phyloP scores from a whole-genome alignment of 495 filamentous ascomycete species.

The Amorphotheca resinae region DNA sequence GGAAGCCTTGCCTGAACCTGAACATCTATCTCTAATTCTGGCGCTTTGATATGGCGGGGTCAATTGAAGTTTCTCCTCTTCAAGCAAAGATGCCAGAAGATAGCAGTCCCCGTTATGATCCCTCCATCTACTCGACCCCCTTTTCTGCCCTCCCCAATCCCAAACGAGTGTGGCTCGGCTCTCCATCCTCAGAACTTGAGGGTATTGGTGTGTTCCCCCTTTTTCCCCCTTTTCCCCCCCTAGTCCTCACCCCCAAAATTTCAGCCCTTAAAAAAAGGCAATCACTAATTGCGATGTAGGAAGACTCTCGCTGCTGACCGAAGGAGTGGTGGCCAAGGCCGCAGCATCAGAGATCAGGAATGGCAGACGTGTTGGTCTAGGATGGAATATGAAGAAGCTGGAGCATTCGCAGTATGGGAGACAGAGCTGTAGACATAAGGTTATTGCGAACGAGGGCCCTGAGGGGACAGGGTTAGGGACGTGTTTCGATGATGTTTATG shows the following conservation, averaged over 20 bases:
- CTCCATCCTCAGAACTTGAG: slow-evolving; percentile 33
- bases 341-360: slow-evolving; percentile 37
- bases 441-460: slow-evolving; percentile 26
- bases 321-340: slow-evolving; percentile 35
- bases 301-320: slow-evolving; percentile 44
- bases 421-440: slow-evolving; percentile 28
- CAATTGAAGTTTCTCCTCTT: too few species aligned
- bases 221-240: too few species aligned
- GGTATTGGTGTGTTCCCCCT: slow-evolving; percentile 28
- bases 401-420: slow-evolving; percentile 32
- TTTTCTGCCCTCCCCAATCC: slow-evolving; percentile 40
- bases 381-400: slow-evolving; percentile 40
- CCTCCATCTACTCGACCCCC: slow-evolving; percentile 8
- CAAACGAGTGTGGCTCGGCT: slow-evolving; percentile 34
- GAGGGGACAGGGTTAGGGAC: slow-evolving; percentile 11
- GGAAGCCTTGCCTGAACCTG: too few species aligned
- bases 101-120: slow-evolving; percentile 4
- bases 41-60: too few species aligned
- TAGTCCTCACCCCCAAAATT: too few species aligned
- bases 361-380: slow-evolving; percentile 38
- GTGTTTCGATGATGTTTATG: slow-evolving; percentile 20
- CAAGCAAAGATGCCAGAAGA: too few species aligned
- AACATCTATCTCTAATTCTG: too few species aligned
- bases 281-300: slow-evolving; percentile 20
- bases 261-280: neutral